Evolutionary conservation across 2,329 filamentous ascomycete genomes (phyloP), one percentile per base, ranked within the genome.

Genomic region (Ascochyta fabae): DNA sequence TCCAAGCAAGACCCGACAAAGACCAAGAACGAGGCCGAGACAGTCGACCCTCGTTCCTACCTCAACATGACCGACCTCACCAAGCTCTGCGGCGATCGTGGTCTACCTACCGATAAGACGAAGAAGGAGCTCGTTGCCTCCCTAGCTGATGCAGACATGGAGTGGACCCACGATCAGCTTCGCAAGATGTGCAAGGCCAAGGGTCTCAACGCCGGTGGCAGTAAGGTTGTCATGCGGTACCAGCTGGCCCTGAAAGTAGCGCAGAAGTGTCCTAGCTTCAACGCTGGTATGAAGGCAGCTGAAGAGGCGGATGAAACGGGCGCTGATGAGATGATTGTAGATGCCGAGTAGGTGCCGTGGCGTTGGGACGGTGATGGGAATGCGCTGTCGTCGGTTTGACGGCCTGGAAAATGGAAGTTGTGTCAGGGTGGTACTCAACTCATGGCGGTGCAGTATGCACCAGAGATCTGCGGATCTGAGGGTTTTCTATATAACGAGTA

Each of bases 241-340:
- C 61, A 66, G 53, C 53, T 75, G 23, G 71, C 72, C 3, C 45
- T 68, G 23, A 54, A 47, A 16, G 65, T 63, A 19, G 69, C 68
- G 3, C 53, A 60, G 44, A 33, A 12, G 31, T 70, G 49, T 54
- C 34, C 48, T 4, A 65, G 61, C 9, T 71, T 64, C 24, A 53
- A 60, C 31, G 42, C 24, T 4, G 53, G 53, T 5, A 43, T 55
- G n/a, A 45, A 39, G 38, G 58, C 36, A 26, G 58, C 53, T 3
- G 48, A 44, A 27, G 55, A 51, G 6, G 46, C 26, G 16, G 52
- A 44, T 1, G 35, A 39, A 10, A 27, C 48, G 35, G 56, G 29
- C 19, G 53, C 23, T 4, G 49, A 62, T 26, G 43, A 44, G 3
- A 51, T 48, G 48, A 45, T 52, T 39, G 45, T 56, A 46, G 48